Percentiles rank a stretch among this genome's conserved stretches.
phyloP scores from a whole-genome alignment of 495 filamentous ascomycete species.

The Annulohypoxylon maeteangense region DNA sequence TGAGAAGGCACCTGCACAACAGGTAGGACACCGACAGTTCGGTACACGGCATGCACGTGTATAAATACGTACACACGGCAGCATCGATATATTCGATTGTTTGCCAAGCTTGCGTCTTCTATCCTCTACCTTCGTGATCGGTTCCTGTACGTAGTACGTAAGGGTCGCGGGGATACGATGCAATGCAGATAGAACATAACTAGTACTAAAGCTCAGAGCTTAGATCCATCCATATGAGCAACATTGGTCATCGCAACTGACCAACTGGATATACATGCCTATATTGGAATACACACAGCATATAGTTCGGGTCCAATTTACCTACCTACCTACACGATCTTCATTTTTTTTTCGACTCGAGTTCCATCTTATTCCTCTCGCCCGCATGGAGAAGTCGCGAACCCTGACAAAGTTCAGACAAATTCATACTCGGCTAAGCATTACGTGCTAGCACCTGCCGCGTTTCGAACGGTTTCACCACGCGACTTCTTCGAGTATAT shows the following conservation, averaged over 20 bases:
- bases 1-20: background rate
- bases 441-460: conserved; percentile 20
- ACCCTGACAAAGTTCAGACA: background rate
- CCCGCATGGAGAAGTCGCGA: background rate
- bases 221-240: background rate
- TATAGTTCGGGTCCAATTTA: background rate
- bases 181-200: background rate
- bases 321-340: background rate
- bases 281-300: background rate
- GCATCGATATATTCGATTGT: background rate
- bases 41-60: conserved; percentile 13
- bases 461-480: conserved; percentile 36
- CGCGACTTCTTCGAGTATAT: conserved; percentile 31
- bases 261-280: background rate
- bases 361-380: conserved; percentile 1
- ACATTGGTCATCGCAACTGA: too few relatives aligned
- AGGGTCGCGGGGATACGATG: conserved; percentile 6
- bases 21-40: conserved; percentile 15
- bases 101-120: conserved; percentile 12
- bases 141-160: conserved; percentile 20
- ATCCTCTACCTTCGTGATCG: background rate
- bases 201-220: background rate
- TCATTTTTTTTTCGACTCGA: background rate
- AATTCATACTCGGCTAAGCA: background rate
- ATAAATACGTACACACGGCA: background rate